phyloP scores from a whole-genome alignment of 495 filamentous ascomycete species.

The Geopyxis carbonaria region DNA sequence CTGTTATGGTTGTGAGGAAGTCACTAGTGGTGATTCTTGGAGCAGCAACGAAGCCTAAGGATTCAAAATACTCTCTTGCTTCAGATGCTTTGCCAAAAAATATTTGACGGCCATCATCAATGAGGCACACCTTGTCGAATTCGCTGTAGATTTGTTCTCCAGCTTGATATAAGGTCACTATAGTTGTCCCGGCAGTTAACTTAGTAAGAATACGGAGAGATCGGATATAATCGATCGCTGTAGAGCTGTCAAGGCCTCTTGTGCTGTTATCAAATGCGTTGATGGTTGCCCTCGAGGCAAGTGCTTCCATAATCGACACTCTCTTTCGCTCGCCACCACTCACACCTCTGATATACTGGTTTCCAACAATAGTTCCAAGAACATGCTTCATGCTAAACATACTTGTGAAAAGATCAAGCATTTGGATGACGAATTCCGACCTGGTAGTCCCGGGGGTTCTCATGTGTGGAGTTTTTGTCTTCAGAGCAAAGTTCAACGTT shows the following conservation, averaged over 20 bases:
- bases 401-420: constrained; percentile 30
- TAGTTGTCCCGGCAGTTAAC: constrained; percentile 59
- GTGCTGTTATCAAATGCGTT: constrained; percentile 42
- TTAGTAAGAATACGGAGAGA: constrained; percentile 51
- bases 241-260: constrained; percentile 36
- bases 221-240: constrained; percentile 34
- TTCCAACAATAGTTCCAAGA: constrained; percentile 65
- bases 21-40: constrained; percentile 55
- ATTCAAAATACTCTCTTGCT: constrained; percentile 50
- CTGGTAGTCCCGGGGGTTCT: constrained; percentile 31
- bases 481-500: constrained; percentile 46
- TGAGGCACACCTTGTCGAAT: constrained; percentile 55
- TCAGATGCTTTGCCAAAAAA: constrained; percentile 47
- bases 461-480: constrained; percentile 34
- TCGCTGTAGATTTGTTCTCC: constrained; percentile 53
- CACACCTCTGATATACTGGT: constrained; percentile 60
- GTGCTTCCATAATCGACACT: constrained; percentile 39
- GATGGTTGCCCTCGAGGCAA: constrained; percentile 33
- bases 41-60: constrained; percentile 51
- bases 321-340: constrained; percentile 43
- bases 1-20: constrained; percentile 64
- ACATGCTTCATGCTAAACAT: constrained; percentile 72
- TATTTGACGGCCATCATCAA: constrained; percentile 48
- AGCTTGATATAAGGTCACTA: constrained; percentile 63
- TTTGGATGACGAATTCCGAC: constrained; percentile 31